Conservation (phyloP, 129 eudicot genomes). For the sunflower (Helianthus annuus) region HanXRQr2.0-SUNRISE NC_035449.2:2877245-2877744, state of each 20-base stretch:
- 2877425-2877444: slow-evolving; percentile 21
- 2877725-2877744: slow-evolving; percentile 1
- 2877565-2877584: slow-evolving; percentile 26
- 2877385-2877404: slow-evolving; percentile 12
- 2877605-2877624: background rate
- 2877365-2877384: slow-evolving; percentile 27
- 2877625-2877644: slow-evolving; percentile 7
- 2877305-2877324: slow-evolving; percentile 21
- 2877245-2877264: slow-evolving; percentile 31
- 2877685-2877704: slow-evolving; percentile 18
- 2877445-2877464: slow-evolving; percentile 4
- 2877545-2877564: slow-evolving; percentile 5
- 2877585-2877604: slow-evolving; percentile 20
- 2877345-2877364: slow-evolving; percentile 18
- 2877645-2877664: slow-evolving; percentile 19
- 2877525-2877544: background rate
- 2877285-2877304: slow-evolving; percentile 19
- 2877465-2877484: slow-evolving; percentile 13
- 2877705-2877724: slow-evolving; percentile 8
- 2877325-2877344: slow-evolving; percentile 7
- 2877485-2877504: slow-evolving; percentile 30
- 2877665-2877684: slow-evolving; percentile 15
- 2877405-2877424: slow-evolving; percentile 23
- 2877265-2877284: slow-evolving; percentile 48
- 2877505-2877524: slow-evolving; percentile 1